Base-by-base conservation (phyloP, 2,329 filamentous ascomycete species). In the Lachnellula occidentalis region DNA sequence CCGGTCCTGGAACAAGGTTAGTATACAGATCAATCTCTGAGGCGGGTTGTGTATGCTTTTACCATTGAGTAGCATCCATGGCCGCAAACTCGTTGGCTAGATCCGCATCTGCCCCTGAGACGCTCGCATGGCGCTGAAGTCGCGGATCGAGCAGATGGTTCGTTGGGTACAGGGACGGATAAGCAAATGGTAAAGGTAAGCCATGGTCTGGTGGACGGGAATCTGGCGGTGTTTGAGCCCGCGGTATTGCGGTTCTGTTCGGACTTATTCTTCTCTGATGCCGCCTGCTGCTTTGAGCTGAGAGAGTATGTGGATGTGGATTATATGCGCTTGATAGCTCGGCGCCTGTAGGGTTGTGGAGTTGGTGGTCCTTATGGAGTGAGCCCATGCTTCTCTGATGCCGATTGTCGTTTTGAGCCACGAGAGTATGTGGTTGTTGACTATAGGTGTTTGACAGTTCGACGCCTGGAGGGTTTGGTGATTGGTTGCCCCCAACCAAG, bases 21-120 rank as follows among this genome's bases (percentile, higher is more conserved):
- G 58, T 48, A 41, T 39, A 14, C 8, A n/a, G 22, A 34, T 5
- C 6, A 34, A 31, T 34, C 14, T n/a, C 9, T 5, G 22, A 21
- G 9, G 15, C 24, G 24, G 47, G 9, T 11, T 39, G 19, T 31
- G 21, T 48, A 11, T n/a, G 36, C 24, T 59, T 67, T 59, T 58
- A 73, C 73, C 72, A 74, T 61, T 80, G 76, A 21, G 74, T 74
- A 2, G 74, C 78, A 61, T 83, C 80, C 34, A 82, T 69, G 8
- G 79, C 78, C 3, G 79, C 79, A 37, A 83, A 67, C 59, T 83
- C 79, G 50, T 82, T 80, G 56, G 82, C 82, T 50, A 81, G 77
- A 58, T 80, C 77, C 5, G 60, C 60, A 34, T 68, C 66, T 6
- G 64, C 58, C 31, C 66, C 65, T 1, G 64, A 60, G 27, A 56